Evolutionary conservation across 2,329 filamentous ascomycete genomes (phyloP).

Genomic region (Colletotrichum falcatum): DNA sequence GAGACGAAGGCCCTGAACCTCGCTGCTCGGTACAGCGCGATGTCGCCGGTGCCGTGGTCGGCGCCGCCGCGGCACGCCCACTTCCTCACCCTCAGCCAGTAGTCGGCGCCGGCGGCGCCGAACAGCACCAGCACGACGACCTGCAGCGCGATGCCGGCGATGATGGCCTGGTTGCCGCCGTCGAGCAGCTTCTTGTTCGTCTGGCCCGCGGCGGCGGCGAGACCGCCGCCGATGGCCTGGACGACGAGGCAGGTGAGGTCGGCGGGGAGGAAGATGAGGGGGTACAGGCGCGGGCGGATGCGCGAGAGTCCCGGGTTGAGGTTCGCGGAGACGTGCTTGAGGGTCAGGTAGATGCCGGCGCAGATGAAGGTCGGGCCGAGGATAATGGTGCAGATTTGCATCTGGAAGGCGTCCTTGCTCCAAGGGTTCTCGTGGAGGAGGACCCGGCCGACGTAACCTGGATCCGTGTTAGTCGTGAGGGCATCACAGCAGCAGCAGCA

Average conservation of each 20-base stretch:
- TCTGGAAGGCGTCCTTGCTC: constrained; percentile 65
- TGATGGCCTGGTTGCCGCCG: constrained; percentile 63
- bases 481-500: background rate
- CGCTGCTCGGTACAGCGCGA: constrained; percentile 56
- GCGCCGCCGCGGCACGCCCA: constrained; percentile 50
- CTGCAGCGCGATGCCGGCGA: constrained; percentile 66
- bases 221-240: constrained; percentile 68
- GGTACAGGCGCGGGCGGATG: constrained; percentile 63
- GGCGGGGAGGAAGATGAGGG: constrained; percentile 69
- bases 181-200: constrained; percentile 54
- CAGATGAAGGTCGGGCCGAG: constrained; percentile 71
- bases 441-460: constrained; percentile 66
- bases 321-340: constrained; percentile 68
- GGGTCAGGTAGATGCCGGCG: constrained; percentile 72
- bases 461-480: background rate
- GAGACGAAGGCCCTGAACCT: constrained; percentile 59
- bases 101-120: constrained; percentile 58
- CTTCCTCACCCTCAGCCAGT: constrained; percentile 55
- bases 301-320: constrained; percentile 64
- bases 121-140: constrained; percentile 62
- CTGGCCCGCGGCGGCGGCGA: constrained; percentile 63
- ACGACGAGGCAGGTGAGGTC: constrained; percentile 69
- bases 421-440: constrained; percentile 66
- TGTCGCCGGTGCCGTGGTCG: constrained; percentile 43
- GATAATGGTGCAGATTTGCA: constrained; percentile 70